Percentiles rank a stretch among this genome's conserved stretches.
These are phyloP conservation scores for Claviceps capensis DNA, from an alignment of 2,329 filamentous ascomycete genomes.

Conservation along the genomic window DNA sequence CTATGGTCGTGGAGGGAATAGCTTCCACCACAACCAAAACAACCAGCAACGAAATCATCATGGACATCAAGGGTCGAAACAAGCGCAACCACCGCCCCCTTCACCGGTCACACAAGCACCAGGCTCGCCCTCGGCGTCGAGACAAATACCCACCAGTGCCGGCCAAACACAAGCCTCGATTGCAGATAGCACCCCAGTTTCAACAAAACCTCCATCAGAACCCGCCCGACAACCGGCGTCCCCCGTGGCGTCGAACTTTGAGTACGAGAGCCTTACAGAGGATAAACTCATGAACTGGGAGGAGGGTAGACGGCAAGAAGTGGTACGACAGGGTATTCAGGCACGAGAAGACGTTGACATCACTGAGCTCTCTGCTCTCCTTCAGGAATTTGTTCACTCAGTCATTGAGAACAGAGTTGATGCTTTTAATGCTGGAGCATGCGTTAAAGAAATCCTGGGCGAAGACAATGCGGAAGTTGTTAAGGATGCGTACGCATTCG, in stretches of 20 bases:
- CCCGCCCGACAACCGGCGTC: conserved; percentile 8
- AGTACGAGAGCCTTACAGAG: conserved; percentile 65
- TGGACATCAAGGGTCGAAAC: conserved; percentile 10
- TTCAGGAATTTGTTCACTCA: conserved; percentile 74
- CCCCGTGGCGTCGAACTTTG: conserved; percentile 37
- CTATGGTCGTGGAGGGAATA: conserved; percentile 15
- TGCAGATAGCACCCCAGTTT: conserved; percentile 7
- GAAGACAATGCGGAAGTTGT: conserved; percentile 37
- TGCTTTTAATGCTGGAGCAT: conserved; percentile 53
- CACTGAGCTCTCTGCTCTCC: conserved; percentile 55
- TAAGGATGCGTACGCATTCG: conserved; percentile 38
- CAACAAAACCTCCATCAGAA: conserved; percentile 12
- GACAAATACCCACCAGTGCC: conserved; percentile 7
- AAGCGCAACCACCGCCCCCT: conserved; percentile 11
- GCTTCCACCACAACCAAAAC: conserved; percentile 9
- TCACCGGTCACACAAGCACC: conserved; percentile 11
- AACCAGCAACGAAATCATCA: conserved; percentile 9
- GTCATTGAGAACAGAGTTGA: conserved; percentile 56
- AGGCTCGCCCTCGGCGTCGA: conserved; percentile 1
- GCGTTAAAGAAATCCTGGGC: conserved; percentile 61
- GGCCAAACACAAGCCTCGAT: conserved; percentile 4
- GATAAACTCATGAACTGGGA: conserved; percentile 55
- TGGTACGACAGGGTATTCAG: conserved; percentile 51
- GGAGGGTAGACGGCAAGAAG: conserved; percentile 47
- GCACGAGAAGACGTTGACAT: conserved; percentile 55